Conservation (phyloP, 176 grass and related monocot species). For the Pontederia crassipes region DNA sequence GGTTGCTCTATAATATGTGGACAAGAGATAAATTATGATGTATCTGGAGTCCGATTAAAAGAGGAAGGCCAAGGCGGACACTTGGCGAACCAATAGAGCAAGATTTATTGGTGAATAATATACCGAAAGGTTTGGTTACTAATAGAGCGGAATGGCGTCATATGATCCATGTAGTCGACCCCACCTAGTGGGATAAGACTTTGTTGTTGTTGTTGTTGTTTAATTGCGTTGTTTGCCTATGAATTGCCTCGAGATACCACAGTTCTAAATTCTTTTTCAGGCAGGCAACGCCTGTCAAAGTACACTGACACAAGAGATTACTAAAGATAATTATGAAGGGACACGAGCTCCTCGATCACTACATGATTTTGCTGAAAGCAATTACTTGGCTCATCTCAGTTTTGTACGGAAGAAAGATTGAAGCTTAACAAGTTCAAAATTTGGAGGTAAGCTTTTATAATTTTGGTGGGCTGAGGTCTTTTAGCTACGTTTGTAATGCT, state of each 20-base stretch:
- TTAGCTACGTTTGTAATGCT: too few species aligned
- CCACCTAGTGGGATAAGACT: too few species aligned
- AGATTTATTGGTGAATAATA: too few species aligned
- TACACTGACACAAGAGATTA: conserved; percentile 43
- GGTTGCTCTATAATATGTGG: too few species aligned
- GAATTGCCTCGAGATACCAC: not conserved
- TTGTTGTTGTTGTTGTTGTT: too few species aligned
- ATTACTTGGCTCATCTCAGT: conserved; percentile 56
- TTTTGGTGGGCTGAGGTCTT: not conserved
- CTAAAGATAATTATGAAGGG: conserved; percentile 48
- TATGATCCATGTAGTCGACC: too few species aligned
- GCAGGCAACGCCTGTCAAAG: conserved; percentile 58
- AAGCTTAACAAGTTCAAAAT: conserved; percentile 1
- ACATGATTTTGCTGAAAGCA: conserved; percentile 93
- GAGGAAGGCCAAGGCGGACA: too few species aligned
- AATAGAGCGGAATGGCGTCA: too few species aligned
- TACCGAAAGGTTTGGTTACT: too few species aligned
- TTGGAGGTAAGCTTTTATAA: not conserved
- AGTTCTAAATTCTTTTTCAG: conserved; percentile 23
- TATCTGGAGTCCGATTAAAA: too few species aligned
- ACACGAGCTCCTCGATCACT: conserved; percentile 47
- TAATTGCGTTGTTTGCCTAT: not conserved
- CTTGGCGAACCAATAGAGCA: too few species aligned
- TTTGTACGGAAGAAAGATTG: conserved; percentile 41
- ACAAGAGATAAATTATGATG: too few species aligned